Evolutionary conservation across 2,329 filamentous ascomycete genomes (phyloP), one percentile per base, ranked within the genome.

Genomic region (Botryotinia narcissicola): DNA sequence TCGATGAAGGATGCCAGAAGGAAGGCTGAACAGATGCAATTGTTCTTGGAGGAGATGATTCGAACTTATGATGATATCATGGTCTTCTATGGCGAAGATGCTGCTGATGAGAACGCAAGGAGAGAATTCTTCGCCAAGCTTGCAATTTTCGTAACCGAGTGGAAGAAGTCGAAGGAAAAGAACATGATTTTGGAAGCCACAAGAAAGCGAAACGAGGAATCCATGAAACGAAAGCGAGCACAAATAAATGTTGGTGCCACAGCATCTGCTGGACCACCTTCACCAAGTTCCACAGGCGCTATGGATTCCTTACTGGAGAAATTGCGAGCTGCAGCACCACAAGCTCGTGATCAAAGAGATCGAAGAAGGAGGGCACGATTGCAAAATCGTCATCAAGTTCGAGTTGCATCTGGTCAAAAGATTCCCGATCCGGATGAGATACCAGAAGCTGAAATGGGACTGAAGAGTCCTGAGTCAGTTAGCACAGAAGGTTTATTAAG

Each of bases 271-370:
- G 83, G 84, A 29, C 90, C 90, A 9, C 85, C 87, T 44, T 92
- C 91, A 4, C 92, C 93, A 37, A 87, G 88, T 46, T 91, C 89
- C 73, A 94, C 93, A 10, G 96, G 95, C 71, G 96, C 95, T 70
- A 98, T 99, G 95, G 96, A 99, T 84, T 93, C 92, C 59, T 85
- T 99, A 37, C 89, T 99, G 67, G 94, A 98, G 88, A 98, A 98
- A 83, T 86, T 99, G 73, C 92, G 96, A 73, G 95, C 94, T 73
- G 96, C 96, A 1, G 95, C 95, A 73, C 95, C 96, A 44, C 93
- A 97, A 84, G 90, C 93, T 42, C 88, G 93, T 81, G 95, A 98
- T 82, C 92, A 97, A 82, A 89, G 95, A 80, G 96, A 98, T 82
- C 90, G 94, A 78, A 90, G 96, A 76, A 90, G 95, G 74, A 90